These are phyloP conservation scores for Sclerotinia nivalis DNA, from an alignment of 2,329 filamentous ascomycete genomes.

Conservation along the genomic window DNA sequence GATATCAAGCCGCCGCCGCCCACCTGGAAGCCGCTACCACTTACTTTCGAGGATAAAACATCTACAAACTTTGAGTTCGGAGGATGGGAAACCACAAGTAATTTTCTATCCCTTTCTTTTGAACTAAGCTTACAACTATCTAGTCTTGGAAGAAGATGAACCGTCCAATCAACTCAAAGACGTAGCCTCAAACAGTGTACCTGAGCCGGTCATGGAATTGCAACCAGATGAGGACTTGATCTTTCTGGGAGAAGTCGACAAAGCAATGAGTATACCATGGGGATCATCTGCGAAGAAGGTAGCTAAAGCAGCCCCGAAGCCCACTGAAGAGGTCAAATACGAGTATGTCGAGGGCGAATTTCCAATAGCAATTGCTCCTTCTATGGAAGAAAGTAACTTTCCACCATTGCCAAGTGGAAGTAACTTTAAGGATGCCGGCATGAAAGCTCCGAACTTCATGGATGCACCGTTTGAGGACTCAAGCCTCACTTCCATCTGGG, in stretches of 20 bases:
- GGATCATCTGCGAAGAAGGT: constrained; percentile 1
- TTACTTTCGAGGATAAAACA: not conserved
- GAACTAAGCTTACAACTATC: not conserved
- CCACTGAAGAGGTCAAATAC: constrained; percentile 9
- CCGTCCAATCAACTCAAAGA: not conserved
- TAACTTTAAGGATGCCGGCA: constrained; percentile 3
- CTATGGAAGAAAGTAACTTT: constrained; percentile 15
- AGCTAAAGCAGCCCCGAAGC: not conserved
- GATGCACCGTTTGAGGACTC: constrained; percentile 16
- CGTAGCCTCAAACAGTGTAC: not conserved
- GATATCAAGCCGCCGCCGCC: not conserved
- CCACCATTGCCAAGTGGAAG: constrained; percentile 13
- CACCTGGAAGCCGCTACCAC: not conserved
- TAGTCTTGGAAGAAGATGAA: constrained; percentile 20
- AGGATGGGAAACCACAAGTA: constrained; percentile 20
- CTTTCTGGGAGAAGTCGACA: constrained; percentile 19
- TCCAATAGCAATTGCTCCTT: constrained; percentile 14
- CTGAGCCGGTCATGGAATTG: not conserved
- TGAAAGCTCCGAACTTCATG: constrained; percentile 23
- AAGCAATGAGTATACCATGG: constrained; percentile 21
- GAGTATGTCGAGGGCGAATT: constrained; percentile 13
- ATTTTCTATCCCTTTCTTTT: not conserved
- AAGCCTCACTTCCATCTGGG: constrained; percentile 18
- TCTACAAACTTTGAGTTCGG: not conserved
- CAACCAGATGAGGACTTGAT: constrained; percentile 27